Evolutionary conservation across 176 grass and related monocot species (phyloP).

Genomic region (Paspalum vaginatum): DNA sequence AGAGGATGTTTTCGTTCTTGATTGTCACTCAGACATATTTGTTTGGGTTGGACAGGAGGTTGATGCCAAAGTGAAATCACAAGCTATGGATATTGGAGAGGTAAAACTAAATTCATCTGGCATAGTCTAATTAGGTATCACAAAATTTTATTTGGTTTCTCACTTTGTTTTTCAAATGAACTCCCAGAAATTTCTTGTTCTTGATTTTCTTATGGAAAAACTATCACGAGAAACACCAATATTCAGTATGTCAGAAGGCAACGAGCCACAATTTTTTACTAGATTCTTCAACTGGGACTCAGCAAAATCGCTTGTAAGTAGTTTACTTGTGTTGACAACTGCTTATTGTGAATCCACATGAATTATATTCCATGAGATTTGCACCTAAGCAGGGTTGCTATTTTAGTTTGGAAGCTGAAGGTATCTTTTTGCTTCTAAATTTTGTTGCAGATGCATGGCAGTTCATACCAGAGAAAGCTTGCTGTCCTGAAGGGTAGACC

Average conservation of each 20-base stretch:
- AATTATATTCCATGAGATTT: neutral
- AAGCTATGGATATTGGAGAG: slow-evolving; percentile 85
- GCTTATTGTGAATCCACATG: neutral
- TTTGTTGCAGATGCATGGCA: slow-evolving; percentile 86
- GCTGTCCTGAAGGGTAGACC: slow-evolving; percentile 73
- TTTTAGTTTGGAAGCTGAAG: slow-evolving; percentile 22
- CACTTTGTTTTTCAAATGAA: slow-evolving; percentile 13
- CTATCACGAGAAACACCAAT: slow-evolving; percentile 79
- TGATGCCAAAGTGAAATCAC: slow-evolving; percentile 63
- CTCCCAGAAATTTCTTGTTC: slow-evolving; percentile 83
- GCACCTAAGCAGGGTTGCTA: neutral
- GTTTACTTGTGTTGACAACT: slow-evolving; percentile 17
- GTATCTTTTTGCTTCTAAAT: slow-evolving; percentile 27
- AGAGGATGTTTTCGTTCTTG: slow-evolving; percentile 87
- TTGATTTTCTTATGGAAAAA: slow-evolving; percentile 88
- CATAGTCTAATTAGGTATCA: neutral
- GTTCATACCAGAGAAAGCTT: slow-evolving; percentile 95
- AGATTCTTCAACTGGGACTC: slow-evolving; percentile 94
- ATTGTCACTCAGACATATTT: slow-evolving; percentile 78
- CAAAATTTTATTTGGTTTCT: neutral
- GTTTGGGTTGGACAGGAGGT: slow-evolving; percentile 93
- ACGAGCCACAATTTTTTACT: slow-evolving; percentile 85
- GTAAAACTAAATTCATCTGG: slow-evolving; percentile 44
- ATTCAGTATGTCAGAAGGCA: slow-evolving; percentile 75
- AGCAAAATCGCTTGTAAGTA: slow-evolving; percentile 76